These are phyloP conservation scores for Tetracladium setigerum DNA, from an alignment of 495 filamentous ascomycete genomes.

Conservation along the genomic window DNA sequence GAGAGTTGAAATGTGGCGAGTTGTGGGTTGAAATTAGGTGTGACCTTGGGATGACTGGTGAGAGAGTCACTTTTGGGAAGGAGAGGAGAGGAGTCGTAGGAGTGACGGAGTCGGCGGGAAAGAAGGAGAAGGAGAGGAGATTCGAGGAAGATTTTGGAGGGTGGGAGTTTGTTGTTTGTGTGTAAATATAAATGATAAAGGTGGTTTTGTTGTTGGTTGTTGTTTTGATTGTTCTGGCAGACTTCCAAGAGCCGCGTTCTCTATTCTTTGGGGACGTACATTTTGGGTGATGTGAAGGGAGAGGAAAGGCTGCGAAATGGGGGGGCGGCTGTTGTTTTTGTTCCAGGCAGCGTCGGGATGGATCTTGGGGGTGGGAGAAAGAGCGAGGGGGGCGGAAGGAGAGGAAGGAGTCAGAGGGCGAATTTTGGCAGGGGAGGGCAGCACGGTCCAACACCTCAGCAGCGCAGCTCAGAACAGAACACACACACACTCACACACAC, in stretches of 20 bases:
- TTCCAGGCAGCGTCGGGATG: neutral
- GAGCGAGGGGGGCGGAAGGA: neutral
- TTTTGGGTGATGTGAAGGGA: conserved; percentile 9
- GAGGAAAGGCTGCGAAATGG: conserved; percentile 9
- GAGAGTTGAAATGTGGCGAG: conserved; percentile 8
- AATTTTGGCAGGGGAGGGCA: neutral
- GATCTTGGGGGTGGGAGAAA: neutral
- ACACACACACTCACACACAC: neutral
- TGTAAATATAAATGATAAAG: neutral
- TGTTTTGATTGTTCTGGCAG: conserved; percentile 9
- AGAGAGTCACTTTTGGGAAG: neutral
- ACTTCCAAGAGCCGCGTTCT: conserved; percentile 22
- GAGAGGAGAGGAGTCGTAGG: neutral
- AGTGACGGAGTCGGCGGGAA: neutral
- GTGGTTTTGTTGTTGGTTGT: neutral
- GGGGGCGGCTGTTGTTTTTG: conserved; percentile 18
- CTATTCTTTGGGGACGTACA: conserved; percentile 18
- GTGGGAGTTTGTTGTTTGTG: neutral
- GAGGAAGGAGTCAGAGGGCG: neutral
- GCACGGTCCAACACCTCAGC: neutral
- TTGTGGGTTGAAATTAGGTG: conserved; percentile 6
- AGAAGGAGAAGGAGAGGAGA: neutral
- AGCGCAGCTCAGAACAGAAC: neutral
- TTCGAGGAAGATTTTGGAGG: neutral
- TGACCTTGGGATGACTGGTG: no score